These are phyloP conservation scores for Litchi chinensis DNA, from an alignment of 345 rosid genomes.

Conservation along the genomic window DNA sequence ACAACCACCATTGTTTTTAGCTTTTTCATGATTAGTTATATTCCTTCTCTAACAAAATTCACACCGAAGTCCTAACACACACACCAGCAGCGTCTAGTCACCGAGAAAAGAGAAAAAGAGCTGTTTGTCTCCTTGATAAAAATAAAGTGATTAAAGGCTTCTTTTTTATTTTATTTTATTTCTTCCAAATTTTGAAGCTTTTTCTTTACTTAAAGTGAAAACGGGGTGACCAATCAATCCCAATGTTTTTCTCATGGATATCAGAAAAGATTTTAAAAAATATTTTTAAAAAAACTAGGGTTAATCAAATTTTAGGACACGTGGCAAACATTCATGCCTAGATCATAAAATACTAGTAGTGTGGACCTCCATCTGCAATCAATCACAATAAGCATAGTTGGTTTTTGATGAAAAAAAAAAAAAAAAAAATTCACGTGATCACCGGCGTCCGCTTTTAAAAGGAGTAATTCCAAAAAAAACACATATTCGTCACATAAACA, in stretches of 20 bases:
- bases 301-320: neutral
- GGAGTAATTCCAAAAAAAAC: too few relatives aligned
- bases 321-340: neutral
- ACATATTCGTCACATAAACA: too few relatives aligned
- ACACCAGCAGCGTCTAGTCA: neutral
- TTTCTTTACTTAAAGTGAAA: slow-evolving; percentile 11
- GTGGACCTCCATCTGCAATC: neutral
- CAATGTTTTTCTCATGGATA: neutral
- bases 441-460: too few relatives aligned
- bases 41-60: neutral
- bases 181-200: neutral
- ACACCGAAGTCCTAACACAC: neutral
- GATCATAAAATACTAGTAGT: neutral
- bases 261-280: neutral
- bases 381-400: neutral
- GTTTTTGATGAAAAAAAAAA: neutral
- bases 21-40: too few relatives aligned
- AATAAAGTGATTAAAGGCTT: slow-evolving; percentile 8
- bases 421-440: neutral
- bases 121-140: neutral
- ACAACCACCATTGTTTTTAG: too few relatives aligned
- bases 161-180: neutral
- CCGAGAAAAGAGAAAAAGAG: neutral
- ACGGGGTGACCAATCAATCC: neutral
- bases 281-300: too few relatives aligned